Conservation (phyloP, 805 yeast genomes). For the Monosporozyma solicola region DNA sequence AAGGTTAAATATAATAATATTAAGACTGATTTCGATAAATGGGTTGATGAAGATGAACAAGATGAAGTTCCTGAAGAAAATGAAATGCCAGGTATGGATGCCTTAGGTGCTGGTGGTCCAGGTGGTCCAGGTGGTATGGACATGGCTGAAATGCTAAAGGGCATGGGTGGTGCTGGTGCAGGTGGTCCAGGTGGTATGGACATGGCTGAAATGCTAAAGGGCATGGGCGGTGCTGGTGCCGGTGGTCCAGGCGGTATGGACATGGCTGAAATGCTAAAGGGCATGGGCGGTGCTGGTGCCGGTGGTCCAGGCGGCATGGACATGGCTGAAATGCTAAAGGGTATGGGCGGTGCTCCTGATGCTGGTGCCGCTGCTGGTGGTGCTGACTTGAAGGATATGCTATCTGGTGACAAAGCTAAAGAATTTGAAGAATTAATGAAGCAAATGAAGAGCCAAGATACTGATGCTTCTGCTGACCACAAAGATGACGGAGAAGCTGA, state of each 20-base stretch:
- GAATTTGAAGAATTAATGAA: slow-evolving; percentile 2
- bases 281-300: slow-evolving; percentile 17
- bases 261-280: slow-evolving; percentile 9
- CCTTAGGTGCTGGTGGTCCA: slow-evolving; percentile 34
- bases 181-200: slow-evolving; percentile 28
- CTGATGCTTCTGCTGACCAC: slow-evolving; percentile 4
- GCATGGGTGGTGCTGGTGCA: slow-evolving; percentile 30
- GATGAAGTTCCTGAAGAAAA: slow-evolving; percentile 41
- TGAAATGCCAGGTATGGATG: slow-evolving; percentile 27
- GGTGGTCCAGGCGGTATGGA: slow-evolving; percentile 29
- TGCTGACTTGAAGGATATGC: slow-evolving; percentile 11
- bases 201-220: slow-evolving; percentile 17
- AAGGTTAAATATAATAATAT: slow-evolving; percentile 70
- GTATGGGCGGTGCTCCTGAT: slow-evolving; percentile 17
- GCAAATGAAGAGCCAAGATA: slow-evolving; percentile 5
- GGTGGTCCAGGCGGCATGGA: slow-evolving; percentile 29
- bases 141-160: slow-evolving; percentile 31
- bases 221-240: slow-evolving; percentile 19
- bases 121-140: slow-evolving; percentile 25
- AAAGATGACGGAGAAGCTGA: slow-evolving; percentile 4
- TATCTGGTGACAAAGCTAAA: slow-evolving; percentile 2
- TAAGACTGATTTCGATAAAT: slow-evolving; percentile 91
- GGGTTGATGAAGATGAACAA: slow-evolving; percentile 99
- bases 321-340: slow-evolving; percentile 8
- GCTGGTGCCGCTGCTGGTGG: slow-evolving; percentile 26